Conservation (phyloP, 2,329 filamentous ascomycete species). For the Pseudocercospora vitis region DNA sequence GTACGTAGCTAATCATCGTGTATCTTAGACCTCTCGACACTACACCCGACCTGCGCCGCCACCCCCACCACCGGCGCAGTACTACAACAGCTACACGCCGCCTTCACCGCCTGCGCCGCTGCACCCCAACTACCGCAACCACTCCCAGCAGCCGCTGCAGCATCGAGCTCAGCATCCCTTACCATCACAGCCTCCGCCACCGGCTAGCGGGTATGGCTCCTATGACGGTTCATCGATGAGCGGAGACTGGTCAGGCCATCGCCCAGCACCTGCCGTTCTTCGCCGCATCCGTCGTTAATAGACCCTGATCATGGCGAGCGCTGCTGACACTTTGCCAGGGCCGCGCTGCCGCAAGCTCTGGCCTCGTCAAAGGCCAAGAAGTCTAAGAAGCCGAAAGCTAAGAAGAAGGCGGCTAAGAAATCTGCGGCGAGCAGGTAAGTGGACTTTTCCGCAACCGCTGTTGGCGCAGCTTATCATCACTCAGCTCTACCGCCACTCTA, state of each 20-base stretch:
- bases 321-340: conserved; percentile 15
- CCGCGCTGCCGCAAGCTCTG: background rate
- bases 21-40: conserved; percentile 9
- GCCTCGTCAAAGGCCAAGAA: conserved; percentile 8
- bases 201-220: conserved; percentile 14
- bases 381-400: conserved; percentile 11
- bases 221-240: conserved; percentile 11
- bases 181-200: conserved; percentile 2
- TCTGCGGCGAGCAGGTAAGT: conserved; percentile 12
- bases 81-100: conserved; percentile 8
- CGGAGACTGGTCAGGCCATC: conserved; percentile 15
- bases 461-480: background rate
- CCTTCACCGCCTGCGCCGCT: background rate
- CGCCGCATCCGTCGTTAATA: conserved; percentile 10
- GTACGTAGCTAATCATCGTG: conserved; percentile 9
- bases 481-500: background rate
- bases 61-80: conserved; percentile 6
- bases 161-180: background rate
- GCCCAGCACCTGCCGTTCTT: conserved; percentile 11
- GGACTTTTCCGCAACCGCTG: background rate
- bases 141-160: background rate
- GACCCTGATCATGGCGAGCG: conserved; percentile 1
- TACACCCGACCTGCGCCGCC: conserved; percentile 1
- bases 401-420: conserved; percentile 10
- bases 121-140: background rate